Evolutionary conservation across 495 filamentous ascomycete species (phyloP).

Genomic region (Talaromyces ruber): DNA sequence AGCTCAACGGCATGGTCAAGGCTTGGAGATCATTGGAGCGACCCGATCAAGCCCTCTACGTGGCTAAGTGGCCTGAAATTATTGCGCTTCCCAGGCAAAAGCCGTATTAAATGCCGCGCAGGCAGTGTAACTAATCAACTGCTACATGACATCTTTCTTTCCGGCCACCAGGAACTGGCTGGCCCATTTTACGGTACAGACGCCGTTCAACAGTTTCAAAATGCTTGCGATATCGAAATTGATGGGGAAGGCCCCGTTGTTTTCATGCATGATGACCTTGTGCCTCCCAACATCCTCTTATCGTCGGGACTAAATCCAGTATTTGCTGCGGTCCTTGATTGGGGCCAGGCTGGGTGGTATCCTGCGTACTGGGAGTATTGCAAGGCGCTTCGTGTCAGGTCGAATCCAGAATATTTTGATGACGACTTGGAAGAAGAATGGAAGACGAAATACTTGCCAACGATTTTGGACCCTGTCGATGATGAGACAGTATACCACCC

Average conservation of each 20-base stretch:
- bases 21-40: slow-evolving; percentile 21
- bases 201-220: slow-evolving; percentile 17
- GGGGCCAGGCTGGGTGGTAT: slow-evolving; percentile 35
- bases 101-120: slow-evolving; percentile 1
- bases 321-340: slow-evolving; percentile 30
- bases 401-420: slow-evolving; percentile 12
- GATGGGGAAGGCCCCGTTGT: slow-evolving; percentile 9
- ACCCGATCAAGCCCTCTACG: slow-evolving; percentile 21
- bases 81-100: slow-evolving; percentile 5
- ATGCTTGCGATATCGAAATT: slow-evolving; percentile 16
- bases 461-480: slow-evolving; percentile 18
- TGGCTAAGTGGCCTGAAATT: slow-evolving; percentile 15
- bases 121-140: slow-evolving; percentile 15
- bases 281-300: slow-evolving; percentile 28
- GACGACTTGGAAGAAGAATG: slow-evolving; percentile 15
- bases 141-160: slow-evolving; percentile 17
- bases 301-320: slow-evolving; percentile 17
- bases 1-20: slow-evolving; percentile 23
- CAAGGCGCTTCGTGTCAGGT: slow-evolving; percentile 17
- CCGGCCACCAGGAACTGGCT: slow-evolving; percentile 6
- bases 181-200: slow-evolving; percentile 18
- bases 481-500: slow-evolving; percentile 15
- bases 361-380: slow-evolving; percentile 40
- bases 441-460: slow-evolving; percentile 14
- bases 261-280: slow-evolving; percentile 32